Conservation (phyloP, 1,139 yeast species). For the Blastobotrys proliferans region DNA sequence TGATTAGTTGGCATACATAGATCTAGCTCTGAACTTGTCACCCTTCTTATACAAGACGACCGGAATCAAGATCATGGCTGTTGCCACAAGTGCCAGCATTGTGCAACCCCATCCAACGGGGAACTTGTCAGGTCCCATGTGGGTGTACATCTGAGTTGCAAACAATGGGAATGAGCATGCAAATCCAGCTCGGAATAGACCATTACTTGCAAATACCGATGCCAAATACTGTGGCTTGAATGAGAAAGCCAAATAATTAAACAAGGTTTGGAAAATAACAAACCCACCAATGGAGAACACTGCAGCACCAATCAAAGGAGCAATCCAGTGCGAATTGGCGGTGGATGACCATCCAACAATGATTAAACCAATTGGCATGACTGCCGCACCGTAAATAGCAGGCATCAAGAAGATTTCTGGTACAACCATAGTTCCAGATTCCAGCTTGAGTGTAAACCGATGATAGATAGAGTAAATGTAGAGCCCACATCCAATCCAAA, state of each 20-base stretch:
- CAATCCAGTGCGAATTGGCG: slow-evolving; percentile 55
- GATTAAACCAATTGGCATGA: slow-evolving; percentile 47
- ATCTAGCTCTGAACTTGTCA: slow-evolving; percentile 42
- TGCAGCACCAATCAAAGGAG: slow-evolving; percentile 58
- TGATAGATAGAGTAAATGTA: slow-evolving; percentile 7
- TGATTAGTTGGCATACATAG: slow-evolving; percentile 31
- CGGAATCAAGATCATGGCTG: slow-evolving; percentile 43
- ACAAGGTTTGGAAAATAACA: slow-evolving; percentile 66
- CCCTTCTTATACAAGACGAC: slow-evolving; percentile 41
- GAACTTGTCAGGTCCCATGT: slow-evolving; percentile 42
- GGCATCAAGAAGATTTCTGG: slow-evolving; percentile 35
- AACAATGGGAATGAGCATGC: slow-evolving; percentile 64
- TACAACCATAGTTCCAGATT: slow-evolving; percentile 30
- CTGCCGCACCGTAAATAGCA: slow-evolving; percentile 49
- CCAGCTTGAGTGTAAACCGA: slow-evolving; percentile 9
- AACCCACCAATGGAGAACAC: slow-evolving; percentile 75
- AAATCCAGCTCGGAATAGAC: slow-evolving; percentile 47
- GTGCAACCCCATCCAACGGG: slow-evolving; percentile 61
- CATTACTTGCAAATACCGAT: slow-evolving; percentile 57
- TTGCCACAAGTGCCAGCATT: slow-evolving; percentile 43
- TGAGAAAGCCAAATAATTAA: slow-evolving; percentile 66
- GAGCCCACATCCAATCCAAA: slow-evolving; percentile 26
- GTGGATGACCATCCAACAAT: slow-evolving; percentile 57
- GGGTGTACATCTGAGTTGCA: slow-evolving; percentile 48
- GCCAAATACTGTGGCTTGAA: slow-evolving; percentile 76